Conservation (phyloP, 2,329 filamentous ascomycete species). For the Phialocephala sp. region DNA sequence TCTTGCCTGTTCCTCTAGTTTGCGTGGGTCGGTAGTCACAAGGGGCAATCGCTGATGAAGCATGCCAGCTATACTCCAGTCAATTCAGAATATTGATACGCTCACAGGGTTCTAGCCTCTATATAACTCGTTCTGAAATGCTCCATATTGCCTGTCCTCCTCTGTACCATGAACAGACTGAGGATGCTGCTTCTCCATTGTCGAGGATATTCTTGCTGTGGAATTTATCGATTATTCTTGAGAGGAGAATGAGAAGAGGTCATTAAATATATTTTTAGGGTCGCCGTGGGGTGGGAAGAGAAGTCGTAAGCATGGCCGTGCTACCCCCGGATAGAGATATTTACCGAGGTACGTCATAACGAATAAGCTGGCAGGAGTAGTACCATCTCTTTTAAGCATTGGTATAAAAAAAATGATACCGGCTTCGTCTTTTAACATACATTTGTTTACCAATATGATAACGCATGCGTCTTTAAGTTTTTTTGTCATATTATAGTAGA, state of each 20-base stretch:
- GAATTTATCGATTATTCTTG: neutral
- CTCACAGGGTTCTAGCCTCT: slow-evolving; percentile 20
- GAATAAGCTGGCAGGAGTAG: neutral
- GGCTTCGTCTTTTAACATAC: too few relatives aligned
- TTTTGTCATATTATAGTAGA: too few relatives aligned
- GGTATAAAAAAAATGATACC: neutral
- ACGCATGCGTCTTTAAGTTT: neutral
- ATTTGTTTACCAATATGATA: neutral
- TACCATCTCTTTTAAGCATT: neutral
- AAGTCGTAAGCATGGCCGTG: neutral
- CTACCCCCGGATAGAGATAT: too few relatives aligned
- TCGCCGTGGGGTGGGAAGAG: too few relatives aligned
- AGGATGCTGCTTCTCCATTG: slow-evolving; percentile 31
- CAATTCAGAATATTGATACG: neutral
- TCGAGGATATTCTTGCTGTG: slow-evolving; percentile 20
- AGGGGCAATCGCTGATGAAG: slow-evolving; percentile 53
- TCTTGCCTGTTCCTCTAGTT: slow-evolving; percentile 60
- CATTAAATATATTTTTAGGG: too few relatives aligned
- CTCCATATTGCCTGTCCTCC: slow-evolving; percentile 33
- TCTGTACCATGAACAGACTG: slow-evolving; percentile 29
- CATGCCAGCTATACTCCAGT: slow-evolving; percentile 49
- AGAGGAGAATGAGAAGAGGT: neutral
- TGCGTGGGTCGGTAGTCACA: slow-evolving; percentile 64
- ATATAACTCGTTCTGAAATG: slow-evolving; percentile 37
- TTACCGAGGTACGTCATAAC: neutral